Evolutionary conservation across 768 basidiomycete genomes (phyloP).

Genomic region (Podaxis sp.): DNA sequence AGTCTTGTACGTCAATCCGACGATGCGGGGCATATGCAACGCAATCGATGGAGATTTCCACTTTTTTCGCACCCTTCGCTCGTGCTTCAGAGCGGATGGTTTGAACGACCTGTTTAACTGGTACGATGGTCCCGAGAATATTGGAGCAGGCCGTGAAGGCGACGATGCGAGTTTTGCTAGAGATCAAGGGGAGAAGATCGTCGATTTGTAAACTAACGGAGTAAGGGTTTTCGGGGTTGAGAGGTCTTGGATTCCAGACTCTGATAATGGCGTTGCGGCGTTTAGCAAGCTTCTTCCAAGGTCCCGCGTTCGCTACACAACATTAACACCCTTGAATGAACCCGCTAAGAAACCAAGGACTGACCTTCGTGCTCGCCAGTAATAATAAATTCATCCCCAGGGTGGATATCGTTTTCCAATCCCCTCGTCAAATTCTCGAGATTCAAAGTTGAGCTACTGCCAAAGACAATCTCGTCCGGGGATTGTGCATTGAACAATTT

Average conservation of each 20-base stretch:
- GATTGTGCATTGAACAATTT: slow-evolving; percentile 65
- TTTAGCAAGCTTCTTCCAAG: slow-evolving; percentile 74
- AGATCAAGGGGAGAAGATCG: slow-evolving; percentile 61
- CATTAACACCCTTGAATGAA: neutral
- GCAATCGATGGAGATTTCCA: slow-evolving; percentile 73
- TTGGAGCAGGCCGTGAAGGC: slow-evolving; percentile 78
- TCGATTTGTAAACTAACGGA: slow-evolving; percentile 53
- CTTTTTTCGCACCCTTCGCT: slow-evolving; percentile 51
- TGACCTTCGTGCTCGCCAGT: slow-evolving; percentile 79
- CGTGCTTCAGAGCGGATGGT: slow-evolving; percentile 50
- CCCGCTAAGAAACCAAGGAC: slow-evolving; percentile 8
- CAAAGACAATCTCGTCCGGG: slow-evolving; percentile 63
- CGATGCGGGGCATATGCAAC: slow-evolving; percentile 80
- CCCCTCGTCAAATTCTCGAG: slow-evolving; percentile 68
- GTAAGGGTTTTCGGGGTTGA: slow-evolving; percentile 60
- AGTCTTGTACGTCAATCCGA: slow-evolving; percentile 65
- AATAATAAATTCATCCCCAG: slow-evolving; percentile 75
- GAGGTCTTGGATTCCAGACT: slow-evolving; percentile 53
- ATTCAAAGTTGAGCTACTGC: slow-evolving; percentile 64
- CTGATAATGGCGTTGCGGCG: slow-evolving; percentile 54
- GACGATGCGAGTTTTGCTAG: slow-evolving; percentile 64
- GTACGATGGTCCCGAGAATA: slow-evolving; percentile 64
- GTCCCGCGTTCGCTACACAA: slow-evolving; percentile 62
- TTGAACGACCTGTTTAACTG: slow-evolving; percentile 54
- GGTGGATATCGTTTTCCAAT: slow-evolving; percentile 49